Evolutionary conservation across 2,329 filamentous ascomycete species (phyloP).

Genomic region (Penicillium occitanis): DNA sequence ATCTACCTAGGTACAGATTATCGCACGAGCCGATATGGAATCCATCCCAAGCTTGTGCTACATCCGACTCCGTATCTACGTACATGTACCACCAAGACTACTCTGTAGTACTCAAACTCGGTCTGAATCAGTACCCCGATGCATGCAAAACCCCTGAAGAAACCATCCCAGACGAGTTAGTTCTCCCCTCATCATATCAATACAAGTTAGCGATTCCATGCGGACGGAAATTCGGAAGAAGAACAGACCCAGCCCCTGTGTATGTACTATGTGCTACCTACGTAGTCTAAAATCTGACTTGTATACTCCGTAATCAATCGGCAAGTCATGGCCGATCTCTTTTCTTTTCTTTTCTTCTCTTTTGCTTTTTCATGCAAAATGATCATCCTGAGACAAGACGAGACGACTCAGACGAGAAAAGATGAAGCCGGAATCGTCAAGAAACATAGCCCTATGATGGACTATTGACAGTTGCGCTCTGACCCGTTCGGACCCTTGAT

Average conservation of each 20-base stretch:
- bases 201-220: not conserved
- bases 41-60: not conserved
- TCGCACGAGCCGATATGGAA: not conserved
- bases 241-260: not conserved
- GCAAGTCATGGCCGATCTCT: not conserved
- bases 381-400: not conserved
- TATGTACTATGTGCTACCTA: not conserved
- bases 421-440: not conserved
- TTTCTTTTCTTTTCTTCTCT: not conserved
- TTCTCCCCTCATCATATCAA: not conserved
- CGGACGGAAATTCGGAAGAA: not conserved
- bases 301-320: constrained; percentile 1
- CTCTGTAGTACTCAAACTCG: not conserved
- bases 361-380: not conserved
- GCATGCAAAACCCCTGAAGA: constrained; percentile 4
- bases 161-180: not conserved
- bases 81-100: not conserved
- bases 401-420: not conserved
- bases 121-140: not conserved
- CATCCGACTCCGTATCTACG: not conserved
- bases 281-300: not conserved
- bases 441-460: constrained; percentile 3
- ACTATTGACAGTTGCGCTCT: constrained; percentile 3
- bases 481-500: constrained; percentile 1
- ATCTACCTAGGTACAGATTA: not conserved